Conservation (phyloP, 2,329 filamentous ascomycete species). For the Colletotrichum euphorbiae region DNA sequence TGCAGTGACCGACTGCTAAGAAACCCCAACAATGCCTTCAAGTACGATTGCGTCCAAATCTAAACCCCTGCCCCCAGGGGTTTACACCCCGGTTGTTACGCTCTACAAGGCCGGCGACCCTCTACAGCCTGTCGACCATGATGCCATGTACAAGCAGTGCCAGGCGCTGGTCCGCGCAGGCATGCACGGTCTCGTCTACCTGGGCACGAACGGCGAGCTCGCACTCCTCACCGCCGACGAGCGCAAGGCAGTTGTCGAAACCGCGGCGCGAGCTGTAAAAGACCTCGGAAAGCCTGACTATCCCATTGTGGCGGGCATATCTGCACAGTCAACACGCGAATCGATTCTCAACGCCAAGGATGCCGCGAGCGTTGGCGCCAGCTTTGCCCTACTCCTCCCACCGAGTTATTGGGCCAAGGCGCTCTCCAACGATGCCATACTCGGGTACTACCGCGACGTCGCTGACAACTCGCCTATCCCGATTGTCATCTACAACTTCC, state of each 20-base stretch:
- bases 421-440: constrained; percentile 67
- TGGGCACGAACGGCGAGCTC: constrained; percentile 61
- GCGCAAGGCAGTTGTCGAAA: constrained; percentile 54
- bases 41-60: constrained; percentile 51
- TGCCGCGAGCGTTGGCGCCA: constrained; percentile 72
- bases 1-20: not conserved
- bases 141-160: constrained; percentile 57
- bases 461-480: constrained; percentile 59
- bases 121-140: constrained; percentile 55
- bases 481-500: constrained; percentile 44
- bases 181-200: constrained; percentile 58
- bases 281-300: constrained; percentile 50
- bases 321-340: constrained; percentile 72
- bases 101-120: constrained; percentile 55
- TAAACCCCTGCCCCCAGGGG: constrained; percentile 54
- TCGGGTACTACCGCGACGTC: constrained; percentile 71
- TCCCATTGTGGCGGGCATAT: constrained; percentile 59
- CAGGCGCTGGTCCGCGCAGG: constrained; percentile 55
- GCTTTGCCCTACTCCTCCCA: constrained; percentile 75
- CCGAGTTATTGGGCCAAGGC: constrained; percentile 76
- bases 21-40: constrained; percentile 43
- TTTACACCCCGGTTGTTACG: constrained; percentile 61
- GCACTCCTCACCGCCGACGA: constrained; percentile 55
- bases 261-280: constrained; percentile 51
- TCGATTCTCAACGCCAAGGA: constrained; percentile 74